phyloP scores from a whole-genome alignment of 495 filamentous ascomycete species.

The Jackrogersella minutella region DNA sequence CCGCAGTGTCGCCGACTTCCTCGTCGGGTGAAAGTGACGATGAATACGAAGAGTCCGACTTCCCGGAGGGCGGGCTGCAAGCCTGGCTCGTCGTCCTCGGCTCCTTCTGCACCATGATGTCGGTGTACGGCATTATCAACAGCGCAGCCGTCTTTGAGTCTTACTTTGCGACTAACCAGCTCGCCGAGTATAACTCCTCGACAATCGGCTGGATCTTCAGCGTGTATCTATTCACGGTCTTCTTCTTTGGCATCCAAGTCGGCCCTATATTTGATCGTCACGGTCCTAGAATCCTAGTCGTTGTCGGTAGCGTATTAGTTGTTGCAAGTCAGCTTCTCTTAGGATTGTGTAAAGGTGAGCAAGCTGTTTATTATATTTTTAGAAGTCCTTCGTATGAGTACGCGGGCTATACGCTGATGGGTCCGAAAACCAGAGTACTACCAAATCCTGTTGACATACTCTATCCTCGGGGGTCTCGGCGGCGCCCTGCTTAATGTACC shows the following conservation, averaged over 20 bases:
- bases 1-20: not conserved
- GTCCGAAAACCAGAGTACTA: slow-evolving; percentile 59
- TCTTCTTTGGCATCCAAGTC: slow-evolving; percentile 70
- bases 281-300: slow-evolving; percentile 63
- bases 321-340: slow-evolving; percentile 64
- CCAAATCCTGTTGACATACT: slow-evolving; percentile 71
- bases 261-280: slow-evolving; percentile 73
- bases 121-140: slow-evolving; percentile 72
- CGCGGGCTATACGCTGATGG: slow-evolving; percentile 16
- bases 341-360: slow-evolving; percentile 52
- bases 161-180: slow-evolving; percentile 67
- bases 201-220: slow-evolving; percentile 73
- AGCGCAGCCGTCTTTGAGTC: slow-evolving; percentile 69
- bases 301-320: slow-evolving; percentile 60
- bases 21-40: slow-evolving; percentile 9
- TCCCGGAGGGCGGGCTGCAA: slow-evolving; percentile 67
- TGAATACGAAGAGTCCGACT: slow-evolving; percentile 46
- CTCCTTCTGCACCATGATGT: slow-evolving; percentile 66
- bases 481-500: slow-evolving; percentile 67
- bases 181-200: slow-evolving; percentile 59
- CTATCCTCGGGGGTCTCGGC: slow-evolving; percentile 63
- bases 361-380: not conserved
- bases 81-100: slow-evolving; percentile 71
- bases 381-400: not conserved
- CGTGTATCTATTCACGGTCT: slow-evolving; percentile 67